Percentiles rank a stretch among this genome's conserved stretches.
Conservation (phyloP, 1,284 basidiomycete species). For the Malassezia arunalokei region DNA sequence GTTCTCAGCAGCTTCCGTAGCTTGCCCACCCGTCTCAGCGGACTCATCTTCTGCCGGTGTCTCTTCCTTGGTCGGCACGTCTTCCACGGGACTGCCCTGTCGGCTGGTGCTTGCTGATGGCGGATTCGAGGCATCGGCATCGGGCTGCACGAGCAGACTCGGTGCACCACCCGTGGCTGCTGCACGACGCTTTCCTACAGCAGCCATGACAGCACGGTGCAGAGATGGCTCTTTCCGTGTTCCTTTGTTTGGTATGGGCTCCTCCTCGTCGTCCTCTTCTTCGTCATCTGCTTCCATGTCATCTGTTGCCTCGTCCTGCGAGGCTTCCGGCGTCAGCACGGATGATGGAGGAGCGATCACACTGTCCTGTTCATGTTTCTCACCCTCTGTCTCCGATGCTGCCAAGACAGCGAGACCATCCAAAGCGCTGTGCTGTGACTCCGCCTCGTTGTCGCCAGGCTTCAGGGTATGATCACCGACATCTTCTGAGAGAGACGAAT, state of each 20-base stretch:
- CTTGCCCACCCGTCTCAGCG: constrained; percentile 1
- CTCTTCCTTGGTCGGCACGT: constrained; percentile 1
- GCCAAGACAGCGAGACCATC: constrained; percentile 34
- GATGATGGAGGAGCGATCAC: background rate
- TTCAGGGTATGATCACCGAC: background rate
- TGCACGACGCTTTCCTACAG: constrained; percentile 27
- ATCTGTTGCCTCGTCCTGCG: constrained; percentile 21
- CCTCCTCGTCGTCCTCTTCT: constrained; percentile 20
- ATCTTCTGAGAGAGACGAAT: background rate
- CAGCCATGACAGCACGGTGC: constrained; percentile 11
- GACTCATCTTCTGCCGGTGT: background rate
- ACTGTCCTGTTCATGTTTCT: background rate
- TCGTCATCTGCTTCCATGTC: constrained; percentile 9
- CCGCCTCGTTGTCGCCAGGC: background rate
- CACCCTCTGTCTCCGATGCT: constrained; percentile 13
- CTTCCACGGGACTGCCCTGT: constrained; percentile 19
- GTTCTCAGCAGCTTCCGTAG: background rate
- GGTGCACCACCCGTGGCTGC: constrained; percentile 34
- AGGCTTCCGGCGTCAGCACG: constrained; percentile 13
- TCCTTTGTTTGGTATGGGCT: background rate
- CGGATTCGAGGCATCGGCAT: constrained; percentile 24
- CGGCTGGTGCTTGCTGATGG: constrained; percentile 25
- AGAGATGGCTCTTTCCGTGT: background rate
- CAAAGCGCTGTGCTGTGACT: constrained; percentile 16
- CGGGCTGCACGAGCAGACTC: constrained; percentile 26